Evolutionary conservation across 768 basidiomycete genomes (phyloP).

Genomic region (Psilocybe subaeruginosa): DNA sequence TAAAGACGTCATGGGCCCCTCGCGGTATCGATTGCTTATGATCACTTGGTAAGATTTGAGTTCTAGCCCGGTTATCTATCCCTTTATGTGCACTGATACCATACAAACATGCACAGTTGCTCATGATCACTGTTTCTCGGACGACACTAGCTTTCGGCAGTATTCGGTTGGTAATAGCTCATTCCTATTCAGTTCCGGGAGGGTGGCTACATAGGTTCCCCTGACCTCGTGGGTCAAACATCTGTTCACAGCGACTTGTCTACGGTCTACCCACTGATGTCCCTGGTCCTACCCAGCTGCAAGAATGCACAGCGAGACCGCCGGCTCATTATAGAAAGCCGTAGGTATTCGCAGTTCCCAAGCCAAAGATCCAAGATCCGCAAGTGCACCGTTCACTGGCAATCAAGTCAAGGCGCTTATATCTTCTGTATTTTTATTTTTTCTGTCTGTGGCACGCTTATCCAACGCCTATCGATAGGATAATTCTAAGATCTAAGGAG

Average conservation of each 20-base stretch:
- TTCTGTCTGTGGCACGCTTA: neutral
- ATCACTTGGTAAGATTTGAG: neutral
- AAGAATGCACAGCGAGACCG: neutral
- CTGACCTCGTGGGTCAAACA: slow-evolving; percentile 3
- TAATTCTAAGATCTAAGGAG: neutral
- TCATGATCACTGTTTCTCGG: neutral
- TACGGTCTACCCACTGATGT: slow-evolving; percentile 2
- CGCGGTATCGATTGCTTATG: neutral
- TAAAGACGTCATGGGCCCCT: neutral
- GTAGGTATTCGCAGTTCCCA: neutral
- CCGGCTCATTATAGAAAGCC: slow-evolving; percentile 4
- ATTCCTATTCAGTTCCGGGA: neutral
- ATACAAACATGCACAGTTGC: neutral
- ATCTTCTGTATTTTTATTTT: neutral
- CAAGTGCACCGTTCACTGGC: neutral
- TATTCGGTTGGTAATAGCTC: neutral
- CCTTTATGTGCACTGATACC: neutral
- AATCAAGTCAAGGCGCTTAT: neutral
- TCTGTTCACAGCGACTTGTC: neutral
- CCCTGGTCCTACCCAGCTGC: slow-evolving; percentile 6
- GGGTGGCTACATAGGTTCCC: neutral
- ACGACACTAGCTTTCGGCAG: neutral
- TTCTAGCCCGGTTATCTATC: neutral
- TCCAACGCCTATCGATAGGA: neutral
- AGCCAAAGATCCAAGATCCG: neutral